These are phyloP conservation scores for Pythium folliculosum DNA, from an alignment of 352 stramenopile genomes.

Conservation along the genomic window DNA sequence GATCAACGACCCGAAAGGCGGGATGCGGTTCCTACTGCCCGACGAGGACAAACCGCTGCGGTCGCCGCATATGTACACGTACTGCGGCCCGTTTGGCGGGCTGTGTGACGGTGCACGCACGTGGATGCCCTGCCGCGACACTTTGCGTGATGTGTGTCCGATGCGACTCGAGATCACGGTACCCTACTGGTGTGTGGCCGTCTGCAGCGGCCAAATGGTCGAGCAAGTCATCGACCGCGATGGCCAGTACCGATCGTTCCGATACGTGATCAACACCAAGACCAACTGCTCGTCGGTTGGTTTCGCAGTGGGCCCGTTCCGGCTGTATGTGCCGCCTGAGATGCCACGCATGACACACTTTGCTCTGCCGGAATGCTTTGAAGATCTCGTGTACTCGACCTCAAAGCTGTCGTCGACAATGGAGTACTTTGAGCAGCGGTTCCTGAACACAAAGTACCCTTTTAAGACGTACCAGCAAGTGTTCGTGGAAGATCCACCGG, in stretches of 20 bases:
- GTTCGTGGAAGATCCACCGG: constrained; percentile 82
- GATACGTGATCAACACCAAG: constrained; percentile 80
- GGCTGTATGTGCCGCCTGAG: constrained; percentile 69
- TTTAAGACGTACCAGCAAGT: constrained; percentile 89
- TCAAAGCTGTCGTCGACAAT: constrained; percentile 72
- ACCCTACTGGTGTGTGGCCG: constrained; percentile 77
- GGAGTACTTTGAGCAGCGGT: constrained; percentile 71
- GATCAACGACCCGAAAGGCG: constrained; percentile 62
- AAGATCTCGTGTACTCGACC: constrained; percentile 77
- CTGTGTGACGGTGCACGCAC: constrained; percentile 80
- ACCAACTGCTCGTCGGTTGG: constrained; percentile 81
- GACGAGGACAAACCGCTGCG: constrained; percentile 69
- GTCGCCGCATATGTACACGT: constrained; percentile 87
- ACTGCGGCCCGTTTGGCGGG: constrained; percentile 78
- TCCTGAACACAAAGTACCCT: constrained; percentile 68
- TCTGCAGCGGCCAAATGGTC: constrained; percentile 85
- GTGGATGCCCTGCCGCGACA: constrained; percentile 87
- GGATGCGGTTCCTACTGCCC: constrained; percentile 73
- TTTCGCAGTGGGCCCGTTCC: constrained; percentile 80
- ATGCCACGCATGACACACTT: constrained; percentile 88
- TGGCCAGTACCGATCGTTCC: constrained; percentile 64
- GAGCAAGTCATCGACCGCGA: constrained; percentile 72
- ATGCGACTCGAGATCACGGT: constrained; percentile 81
- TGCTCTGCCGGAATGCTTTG: constrained; percentile 70
- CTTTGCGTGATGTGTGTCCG: constrained; percentile 66